These are phyloP conservation scores for Herpotrichia juniperi DNA, from an alignment of 2,329 filamentous ascomycete species.

Conservation along the genomic window DNA sequence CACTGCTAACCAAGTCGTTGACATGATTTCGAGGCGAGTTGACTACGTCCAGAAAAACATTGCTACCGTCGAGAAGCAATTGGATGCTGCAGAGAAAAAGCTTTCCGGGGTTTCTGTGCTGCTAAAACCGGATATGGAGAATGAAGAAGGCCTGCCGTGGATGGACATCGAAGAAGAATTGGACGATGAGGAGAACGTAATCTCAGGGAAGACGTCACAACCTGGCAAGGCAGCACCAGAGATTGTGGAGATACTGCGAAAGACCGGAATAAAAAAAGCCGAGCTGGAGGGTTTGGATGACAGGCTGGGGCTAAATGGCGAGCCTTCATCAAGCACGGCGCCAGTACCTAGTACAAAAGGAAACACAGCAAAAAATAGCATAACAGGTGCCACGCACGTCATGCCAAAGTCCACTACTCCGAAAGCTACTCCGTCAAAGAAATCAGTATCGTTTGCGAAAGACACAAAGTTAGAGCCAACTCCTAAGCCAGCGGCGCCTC, in stretches of 20 bases:
- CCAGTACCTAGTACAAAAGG: neutral
- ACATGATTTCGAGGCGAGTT: constrained; percentile 74
- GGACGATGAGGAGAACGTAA: constrained; percentile 86
- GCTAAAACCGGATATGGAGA: constrained; percentile 65
- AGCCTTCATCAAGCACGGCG: constrained; percentile 1
- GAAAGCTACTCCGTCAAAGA: constrained; percentile 46
- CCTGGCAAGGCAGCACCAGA: constrained; percentile 71
- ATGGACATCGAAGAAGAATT: constrained; percentile 92
- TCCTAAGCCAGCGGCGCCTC: neutral
- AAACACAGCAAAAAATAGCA: neutral
- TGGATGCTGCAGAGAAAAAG: constrained; percentile 72
- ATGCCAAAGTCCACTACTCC: constrained; percentile 2
- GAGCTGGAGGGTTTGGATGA: constrained; percentile 24
- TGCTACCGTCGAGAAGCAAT: constrained; percentile 72
- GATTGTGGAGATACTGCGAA: constrained; percentile 74
- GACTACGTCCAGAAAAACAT: constrained; percentile 91
- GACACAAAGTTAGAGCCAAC: constrained; percentile 58
- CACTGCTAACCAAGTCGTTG: constrained; percentile 67
- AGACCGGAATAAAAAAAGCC: constrained; percentile 67
- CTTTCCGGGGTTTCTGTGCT: constrained; percentile 64
- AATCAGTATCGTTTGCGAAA: constrained; percentile 68
- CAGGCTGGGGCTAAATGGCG: neutral
- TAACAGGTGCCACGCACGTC: neutral
- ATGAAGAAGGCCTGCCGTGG: constrained; percentile 76
- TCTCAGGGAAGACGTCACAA: constrained; percentile 59